phyloP scores from a whole-genome alignment of 2,329 filamentous ascomycete genomes.

The Clarireedia hainanense region DNA sequence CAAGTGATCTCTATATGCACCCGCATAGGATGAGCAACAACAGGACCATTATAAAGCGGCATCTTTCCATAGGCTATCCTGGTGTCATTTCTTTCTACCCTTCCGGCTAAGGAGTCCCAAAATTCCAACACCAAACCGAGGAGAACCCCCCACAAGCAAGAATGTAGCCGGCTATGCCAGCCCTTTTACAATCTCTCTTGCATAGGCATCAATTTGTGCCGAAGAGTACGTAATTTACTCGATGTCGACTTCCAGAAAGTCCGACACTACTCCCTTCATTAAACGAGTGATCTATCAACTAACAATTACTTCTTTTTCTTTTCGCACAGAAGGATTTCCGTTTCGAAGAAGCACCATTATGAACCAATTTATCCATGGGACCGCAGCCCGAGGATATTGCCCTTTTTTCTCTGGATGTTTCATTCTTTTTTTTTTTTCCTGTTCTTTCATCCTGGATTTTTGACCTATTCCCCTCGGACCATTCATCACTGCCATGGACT shows the following conservation, averaged over 20 bases:
- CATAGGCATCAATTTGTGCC: slow-evolving; percentile 24
- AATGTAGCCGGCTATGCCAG: slow-evolving; percentile 14
- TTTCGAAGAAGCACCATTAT: background rate
- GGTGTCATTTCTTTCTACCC: slow-evolving; percentile 7
- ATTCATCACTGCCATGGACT: background rate
- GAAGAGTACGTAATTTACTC: slow-evolving; percentile 28
- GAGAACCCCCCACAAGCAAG: background rate
- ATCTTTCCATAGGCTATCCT: background rate
- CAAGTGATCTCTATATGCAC: background rate
- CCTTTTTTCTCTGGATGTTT: background rate
- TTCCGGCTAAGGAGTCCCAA: background rate
- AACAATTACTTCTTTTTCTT: slow-evolving; percentile 19
- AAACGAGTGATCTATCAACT: slow-evolving; percentile 24
- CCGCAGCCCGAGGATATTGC: background rate
- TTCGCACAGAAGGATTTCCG: slow-evolving; percentile 18
- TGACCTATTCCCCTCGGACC: background rate
- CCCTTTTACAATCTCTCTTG: slow-evolving; percentile 15
- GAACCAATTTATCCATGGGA: slow-evolving; percentile 1
- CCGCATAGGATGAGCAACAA: background rate
- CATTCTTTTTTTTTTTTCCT: slow-evolving; percentile 5
- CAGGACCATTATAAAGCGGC: background rate
- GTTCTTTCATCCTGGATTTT: slow-evolving; percentile 2
- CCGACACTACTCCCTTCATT: slow-evolving; percentile 17
- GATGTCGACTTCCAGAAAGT: slow-evolving; percentile 20
- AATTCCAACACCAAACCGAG: background rate